Percentiles rank a stretch among this genome's conserved stretches.
These are phyloP conservation scores for Diaporthe longicolla DNA, from an alignment of 2,329 filamentous ascomycete species.

Conservation along the genomic window DNA sequence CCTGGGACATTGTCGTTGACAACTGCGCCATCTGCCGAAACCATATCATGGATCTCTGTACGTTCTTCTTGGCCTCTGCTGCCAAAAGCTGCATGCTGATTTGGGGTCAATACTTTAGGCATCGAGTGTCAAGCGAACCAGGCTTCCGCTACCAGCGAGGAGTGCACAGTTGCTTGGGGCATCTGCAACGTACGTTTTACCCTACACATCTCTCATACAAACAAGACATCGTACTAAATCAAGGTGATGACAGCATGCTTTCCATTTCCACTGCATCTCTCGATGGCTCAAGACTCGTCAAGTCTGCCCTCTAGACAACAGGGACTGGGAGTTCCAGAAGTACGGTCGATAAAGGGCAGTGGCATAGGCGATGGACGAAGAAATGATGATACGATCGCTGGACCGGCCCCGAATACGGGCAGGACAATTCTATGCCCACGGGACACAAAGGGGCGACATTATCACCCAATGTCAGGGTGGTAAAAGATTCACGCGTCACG, in stretches of 20 bases:
- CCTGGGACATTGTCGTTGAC: slow-evolving; percentile 99
- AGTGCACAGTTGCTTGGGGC: slow-evolving; percentile 98
- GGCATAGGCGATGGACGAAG: slow-evolving; percentile 13
- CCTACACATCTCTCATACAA: slow-evolving; percentile 2
- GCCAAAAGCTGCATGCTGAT: neutral
- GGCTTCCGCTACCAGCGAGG: slow-evolving; percentile 95
- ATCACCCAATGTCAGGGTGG: slow-evolving; percentile 21
- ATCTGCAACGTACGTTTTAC: slow-evolving; percentile 91
- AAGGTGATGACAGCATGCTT: slow-evolving; percentile 80
- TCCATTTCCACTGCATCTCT: slow-evolving; percentile 99
- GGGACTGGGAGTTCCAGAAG: slow-evolving; percentile 99
- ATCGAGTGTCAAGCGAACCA: slow-evolving; percentile 99
- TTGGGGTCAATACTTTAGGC: slow-evolving; percentile 63
- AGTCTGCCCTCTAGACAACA: slow-evolving; percentile 96
- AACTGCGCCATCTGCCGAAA: slow-evolving; percentile 99
- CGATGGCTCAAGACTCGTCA: slow-evolving; percentile 99
- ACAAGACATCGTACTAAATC: slow-evolving; percentile 52
- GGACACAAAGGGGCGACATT: neutral
- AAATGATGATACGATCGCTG: slow-evolving; percentile 19
- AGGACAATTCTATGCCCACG: neutral
- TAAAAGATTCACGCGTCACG: slow-evolving; percentile 26
- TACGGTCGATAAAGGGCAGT: slow-evolving; percentile 76
- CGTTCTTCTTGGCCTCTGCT: slow-evolving; percentile 50
- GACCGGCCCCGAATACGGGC: neutral
- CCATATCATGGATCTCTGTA: slow-evolving; percentile 99